These are phyloP conservation scores for Pythium plurisporium DNA, from an alignment of 352 stramenopile species.

Conservation along the genomic window DNA sequence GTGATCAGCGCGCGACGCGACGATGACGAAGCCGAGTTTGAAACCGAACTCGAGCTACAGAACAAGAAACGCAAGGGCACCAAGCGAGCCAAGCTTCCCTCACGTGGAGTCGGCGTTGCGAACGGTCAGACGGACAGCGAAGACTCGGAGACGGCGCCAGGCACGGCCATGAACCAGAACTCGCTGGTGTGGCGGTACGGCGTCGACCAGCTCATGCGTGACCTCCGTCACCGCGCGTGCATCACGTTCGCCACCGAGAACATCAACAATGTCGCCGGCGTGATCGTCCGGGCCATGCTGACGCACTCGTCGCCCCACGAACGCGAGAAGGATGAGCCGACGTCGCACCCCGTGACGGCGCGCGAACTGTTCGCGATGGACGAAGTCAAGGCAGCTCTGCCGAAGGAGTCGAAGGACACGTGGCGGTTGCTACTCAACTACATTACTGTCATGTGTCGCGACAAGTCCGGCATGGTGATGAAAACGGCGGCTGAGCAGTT, in stretches of 20 bases:
- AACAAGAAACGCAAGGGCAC: conserved; percentile 63
- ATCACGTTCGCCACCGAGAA: conserved; percentile 82
- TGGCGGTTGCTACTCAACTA: conserved; percentile 86
- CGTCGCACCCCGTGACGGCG: conserved; percentile 69
- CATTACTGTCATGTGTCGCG: conserved; percentile 86
- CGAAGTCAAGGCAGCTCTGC: conserved; percentile 65
- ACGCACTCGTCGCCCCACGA: conserved; percentile 76
- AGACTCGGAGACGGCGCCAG: conserved; percentile 9
- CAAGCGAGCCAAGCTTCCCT: conserved; percentile 80
- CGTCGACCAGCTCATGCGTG: conserved; percentile 72
- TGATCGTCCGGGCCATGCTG: conserved; percentile 79
- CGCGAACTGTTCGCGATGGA: conserved; percentile 71
- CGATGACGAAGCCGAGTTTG: conserved; percentile 52
- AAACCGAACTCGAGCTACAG: conserved; percentile 46
- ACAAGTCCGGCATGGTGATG: conserved; percentile 87
- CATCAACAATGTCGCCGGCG: conserved; percentile 77
- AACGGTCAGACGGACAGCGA: conserved; percentile 28
- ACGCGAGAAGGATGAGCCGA: conserved; percentile 75
- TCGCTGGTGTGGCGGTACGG: conserved; percentile 80
- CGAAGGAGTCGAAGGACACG: conserved; percentile 71
- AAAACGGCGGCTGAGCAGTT: conserved; percentile 73
- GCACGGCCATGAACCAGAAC: conserved; percentile 47
- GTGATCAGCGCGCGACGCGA: conserved; percentile 33
- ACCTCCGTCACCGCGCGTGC: conserved; percentile 73
- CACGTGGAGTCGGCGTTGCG: conserved; percentile 33